A percentile compares a stretch with the other conserved stretches of the same genome.
Evolutionary conservation across 2,329 filamentous ascomycete genomes (phyloP).

Genomic region (Torrubiella hemipterigena): DNA sequence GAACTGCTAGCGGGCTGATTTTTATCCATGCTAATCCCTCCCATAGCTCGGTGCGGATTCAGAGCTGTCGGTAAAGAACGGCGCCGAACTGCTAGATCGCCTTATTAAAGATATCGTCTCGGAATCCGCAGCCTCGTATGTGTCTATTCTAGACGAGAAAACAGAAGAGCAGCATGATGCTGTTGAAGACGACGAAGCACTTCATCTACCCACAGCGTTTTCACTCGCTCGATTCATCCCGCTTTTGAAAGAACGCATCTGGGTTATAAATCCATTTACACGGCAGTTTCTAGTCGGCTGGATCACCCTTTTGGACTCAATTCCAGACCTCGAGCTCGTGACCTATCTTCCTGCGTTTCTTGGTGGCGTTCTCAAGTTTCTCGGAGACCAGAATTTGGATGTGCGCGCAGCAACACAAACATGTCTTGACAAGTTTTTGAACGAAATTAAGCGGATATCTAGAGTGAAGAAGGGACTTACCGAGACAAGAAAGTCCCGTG

Average conservation of each 20-base stretch:
- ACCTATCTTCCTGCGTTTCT: conserved; percentile 87
- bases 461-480: conserved; percentile 84
- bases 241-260: conserved; percentile 83
- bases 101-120: conserved; percentile 94
- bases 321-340: conserved; percentile 90
- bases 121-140: conserved; percentile 87
- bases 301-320: conserved; percentile 90
- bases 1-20: not conserved
- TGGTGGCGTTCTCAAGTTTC: conserved; percentile 77
- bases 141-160: conserved; percentile 68
- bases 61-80: conserved; percentile 95
- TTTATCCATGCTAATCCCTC: not conserved
- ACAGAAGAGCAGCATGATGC: conserved; percentile 32
- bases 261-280: conserved; percentile 89
- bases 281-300: conserved; percentile 91
- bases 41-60: conserved; percentile 82
- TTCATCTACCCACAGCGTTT: conserved; percentile 68
- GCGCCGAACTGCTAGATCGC: conserved; percentile 86
- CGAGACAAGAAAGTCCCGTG: conserved; percentile 65
- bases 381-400: conserved; percentile 83
- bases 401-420: conserved; percentile 90
- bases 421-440: conserved; percentile 79
- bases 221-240: conserved; percentile 86
- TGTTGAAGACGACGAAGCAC: conserved; percentile 28
- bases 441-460: conserved; percentile 89